These are phyloP conservation scores for Vanilla planifolia DNA, from an alignment of 106 monocot species.

Conservation along the genomic window DNA sequence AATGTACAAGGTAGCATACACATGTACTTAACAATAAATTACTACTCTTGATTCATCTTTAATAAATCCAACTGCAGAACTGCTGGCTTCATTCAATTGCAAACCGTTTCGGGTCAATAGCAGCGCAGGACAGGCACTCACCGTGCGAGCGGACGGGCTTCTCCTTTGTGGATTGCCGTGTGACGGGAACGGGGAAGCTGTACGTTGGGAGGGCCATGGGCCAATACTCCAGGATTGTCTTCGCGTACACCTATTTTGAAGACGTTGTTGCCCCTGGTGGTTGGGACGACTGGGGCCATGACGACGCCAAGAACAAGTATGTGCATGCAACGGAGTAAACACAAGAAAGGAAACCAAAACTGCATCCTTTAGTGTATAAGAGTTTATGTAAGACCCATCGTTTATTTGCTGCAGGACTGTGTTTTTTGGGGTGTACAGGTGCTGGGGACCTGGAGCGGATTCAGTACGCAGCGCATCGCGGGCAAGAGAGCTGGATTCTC, in stretches of 20 bases:
- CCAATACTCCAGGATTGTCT: conserved; percentile 86
- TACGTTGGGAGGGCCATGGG: conserved; percentile 94
- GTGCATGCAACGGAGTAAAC: no score
- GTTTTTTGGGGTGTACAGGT: conserved; percentile 83
- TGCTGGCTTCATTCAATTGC: conserved; percentile 92
- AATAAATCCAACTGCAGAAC: conserved; percentile 25
- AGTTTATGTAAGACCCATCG: no score
- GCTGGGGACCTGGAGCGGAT: conserved; percentile 72
- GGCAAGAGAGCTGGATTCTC: conserved; percentile 65
- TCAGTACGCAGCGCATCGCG: conserved; percentile 50
- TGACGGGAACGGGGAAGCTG: conserved; percentile 74
- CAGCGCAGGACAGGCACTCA: conserved; percentile 62
- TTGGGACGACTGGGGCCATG: conserved; percentile 92
- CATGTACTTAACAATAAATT: neutral
- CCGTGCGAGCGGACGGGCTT: conserved; percentile 78
- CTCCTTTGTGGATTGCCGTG: conserved; percentile 74
- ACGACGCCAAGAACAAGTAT: conserved; percentile 66
- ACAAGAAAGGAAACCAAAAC: no score
- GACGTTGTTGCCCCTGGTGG: conserved; percentile 64
- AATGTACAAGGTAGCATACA: conserved; percentile 64
- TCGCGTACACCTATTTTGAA: conserved; percentile 86
- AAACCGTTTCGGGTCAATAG: conserved; percentile 71
- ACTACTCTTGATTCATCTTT: neutral
- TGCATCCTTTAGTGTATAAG: no score
- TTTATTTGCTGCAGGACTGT: conserved; percentile 51